A percentile compares a stretch with the other conserved stretches of the same genome.
These are phyloP conservation scores for Oemleria cerasiformis DNA, from an alignment of 306 rosid species.

Conservation along the genomic window DNA sequence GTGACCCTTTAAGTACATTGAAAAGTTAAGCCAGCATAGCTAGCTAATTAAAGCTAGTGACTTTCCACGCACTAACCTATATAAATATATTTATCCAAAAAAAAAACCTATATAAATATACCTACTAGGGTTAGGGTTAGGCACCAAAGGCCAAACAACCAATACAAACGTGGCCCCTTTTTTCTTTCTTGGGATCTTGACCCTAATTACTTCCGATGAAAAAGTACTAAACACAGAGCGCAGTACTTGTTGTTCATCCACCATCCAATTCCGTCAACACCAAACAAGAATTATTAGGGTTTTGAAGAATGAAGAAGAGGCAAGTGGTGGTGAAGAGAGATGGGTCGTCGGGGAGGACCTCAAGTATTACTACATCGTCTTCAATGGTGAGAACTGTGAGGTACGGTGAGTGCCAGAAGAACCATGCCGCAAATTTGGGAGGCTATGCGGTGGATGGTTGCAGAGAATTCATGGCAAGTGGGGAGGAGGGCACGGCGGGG, in stretches of 20 bases:
- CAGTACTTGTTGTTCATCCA: neutral
- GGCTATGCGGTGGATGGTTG: conserved; percentile 95
- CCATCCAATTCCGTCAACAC: neutral
- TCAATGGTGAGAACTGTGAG: conserved; percentile 59
- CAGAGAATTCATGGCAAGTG: conserved; percentile 75
- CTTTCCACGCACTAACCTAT: conserved; percentile 18
- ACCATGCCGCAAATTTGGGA: conserved; percentile 84
- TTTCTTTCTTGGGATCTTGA: too few species aligned
- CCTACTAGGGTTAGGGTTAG: conserved; percentile 68
- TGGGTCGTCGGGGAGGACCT: conserved; percentile 35
- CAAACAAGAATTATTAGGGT: neutral
- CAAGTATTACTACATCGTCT: conserved; percentile 30
- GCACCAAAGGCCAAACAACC: conserved; percentile 23
- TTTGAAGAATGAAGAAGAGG: conserved; percentile 59
- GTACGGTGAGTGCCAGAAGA: conserved; percentile 86
- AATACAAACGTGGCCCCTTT: neutral
- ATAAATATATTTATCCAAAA: conserved; percentile 28
- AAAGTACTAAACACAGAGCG: conserved; percentile 9
- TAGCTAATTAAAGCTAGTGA: neutral
- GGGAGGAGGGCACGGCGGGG: conserved; percentile 48
- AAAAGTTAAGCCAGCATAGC: too few species aligned
- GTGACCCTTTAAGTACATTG: too few species aligned
- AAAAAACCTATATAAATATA: conserved; percentile 31
- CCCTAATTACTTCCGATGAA: too few species aligned
- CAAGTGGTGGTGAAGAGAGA: conserved; percentile 69